A percentile compares a stretch with the other conserved stretches of the same genome.
phyloP scores from a whole-genome alignment of 257 asterid species.

The Fraxinus quadrangulata region DNA sequence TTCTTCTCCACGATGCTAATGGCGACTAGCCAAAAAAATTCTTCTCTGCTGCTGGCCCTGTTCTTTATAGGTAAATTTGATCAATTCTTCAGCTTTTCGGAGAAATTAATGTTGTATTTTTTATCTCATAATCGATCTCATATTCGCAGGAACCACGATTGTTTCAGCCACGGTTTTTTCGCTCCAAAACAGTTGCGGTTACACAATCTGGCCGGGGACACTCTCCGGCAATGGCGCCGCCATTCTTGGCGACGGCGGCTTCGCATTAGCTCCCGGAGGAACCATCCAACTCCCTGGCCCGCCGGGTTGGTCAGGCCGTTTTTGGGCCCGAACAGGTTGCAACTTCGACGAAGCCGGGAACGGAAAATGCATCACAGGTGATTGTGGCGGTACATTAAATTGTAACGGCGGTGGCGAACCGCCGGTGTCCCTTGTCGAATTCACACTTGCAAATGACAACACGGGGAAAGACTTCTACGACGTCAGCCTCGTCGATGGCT shows the following conservation, averaged over 20 bases:
- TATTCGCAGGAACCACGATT: constrained; percentile 36
- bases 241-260: constrained; percentile 69
- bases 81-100: not conserved
- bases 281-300: constrained; percentile 63
- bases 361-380: constrained; percentile 75
- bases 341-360: constrained; percentile 53
- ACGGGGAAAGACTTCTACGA: constrained; percentile 62
- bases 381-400: constrained; percentile 56
- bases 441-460: constrained; percentile 51
- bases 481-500: constrained; percentile 13
- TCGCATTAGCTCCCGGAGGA: constrained; percentile 65
- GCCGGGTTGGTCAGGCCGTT: constrained; percentile 89
- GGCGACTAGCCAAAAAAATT: constrained; percentile 21
- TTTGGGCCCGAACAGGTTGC: constrained; percentile 92
- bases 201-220: constrained; percentile 92
- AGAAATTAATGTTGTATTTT: not conserved
- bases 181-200: constrained; percentile 65
- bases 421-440: constrained; percentile 74
- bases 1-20: constrained; percentile 19
- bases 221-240: constrained; percentile 74
- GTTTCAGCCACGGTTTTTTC: constrained; percentile 61
- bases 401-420: constrained; percentile 76
- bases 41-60: constrained; percentile 23
- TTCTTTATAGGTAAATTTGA: constrained; percentile 34
- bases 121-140: no score